Percentiles rank a stretch among this genome's conserved stretches.
Conservation (phyloP, 2,329 filamentous ascomycete species). For the Claviceps pusilla region DNA sequence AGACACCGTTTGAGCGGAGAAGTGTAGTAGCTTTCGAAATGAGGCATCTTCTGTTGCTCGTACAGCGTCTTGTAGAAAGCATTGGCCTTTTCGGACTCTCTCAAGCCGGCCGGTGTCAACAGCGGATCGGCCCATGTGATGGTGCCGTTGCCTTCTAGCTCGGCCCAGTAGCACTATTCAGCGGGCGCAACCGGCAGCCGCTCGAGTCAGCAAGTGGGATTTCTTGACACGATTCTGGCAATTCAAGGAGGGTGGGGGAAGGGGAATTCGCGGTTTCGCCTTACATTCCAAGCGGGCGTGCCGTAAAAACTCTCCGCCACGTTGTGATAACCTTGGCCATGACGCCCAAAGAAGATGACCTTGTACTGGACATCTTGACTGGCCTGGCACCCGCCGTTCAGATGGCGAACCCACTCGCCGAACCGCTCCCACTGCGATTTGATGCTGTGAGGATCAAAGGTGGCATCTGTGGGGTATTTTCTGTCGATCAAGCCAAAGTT, state of each 20-base stretch:
- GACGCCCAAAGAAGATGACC: constrained; percentile 52
- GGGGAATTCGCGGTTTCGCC: constrained; percentile 10
- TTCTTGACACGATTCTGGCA: neutral
- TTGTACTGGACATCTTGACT: constrained; percentile 43
- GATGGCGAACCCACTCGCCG: constrained; percentile 35
- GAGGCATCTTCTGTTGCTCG: constrained; percentile 36
- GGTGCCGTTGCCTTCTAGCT: constrained; percentile 48
- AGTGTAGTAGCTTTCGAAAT: constrained; percentile 49
- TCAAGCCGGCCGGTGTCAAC: constrained; percentile 40
- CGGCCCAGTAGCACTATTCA: constrained; percentile 47
- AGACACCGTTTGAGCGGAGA: constrained; percentile 50
- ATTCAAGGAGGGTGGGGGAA: neutral
- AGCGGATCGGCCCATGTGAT: constrained; percentile 47
- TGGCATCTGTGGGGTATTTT: constrained; percentile 40
- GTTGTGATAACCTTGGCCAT: constrained; percentile 53
- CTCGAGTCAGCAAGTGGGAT: neutral
- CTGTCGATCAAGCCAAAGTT: constrained; percentile 54
- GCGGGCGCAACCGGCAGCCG: neutral
- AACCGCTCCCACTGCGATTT: constrained; percentile 54
- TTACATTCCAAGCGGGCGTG: constrained; percentile 52
- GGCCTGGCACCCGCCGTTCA: constrained; percentile 30
- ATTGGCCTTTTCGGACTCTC: constrained; percentile 43
- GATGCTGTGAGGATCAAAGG: constrained; percentile 21
- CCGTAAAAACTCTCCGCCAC: constrained; percentile 51
- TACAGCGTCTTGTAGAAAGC: constrained; percentile 43